A percentile compares a stretch with the other conserved stretches of the same genome.
These are phyloP conservation scores for Fusarium brevicatenulatum DNA, from an alignment of 2,329 filamentous ascomycete genomes.

Conservation along the genomic window DNA sequence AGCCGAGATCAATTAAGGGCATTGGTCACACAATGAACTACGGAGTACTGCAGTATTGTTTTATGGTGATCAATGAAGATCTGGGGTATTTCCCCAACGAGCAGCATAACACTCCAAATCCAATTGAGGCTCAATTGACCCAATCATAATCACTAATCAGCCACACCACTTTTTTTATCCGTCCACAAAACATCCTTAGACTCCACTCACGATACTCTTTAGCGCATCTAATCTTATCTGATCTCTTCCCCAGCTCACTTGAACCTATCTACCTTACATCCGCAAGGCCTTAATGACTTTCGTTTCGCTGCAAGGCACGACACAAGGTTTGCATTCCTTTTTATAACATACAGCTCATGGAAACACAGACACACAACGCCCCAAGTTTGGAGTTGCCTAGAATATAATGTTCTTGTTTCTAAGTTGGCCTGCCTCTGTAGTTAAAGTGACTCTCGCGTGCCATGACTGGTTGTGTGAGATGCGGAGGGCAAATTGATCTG, in stretches of 20 bases:
- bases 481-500: too few relatives aligned
- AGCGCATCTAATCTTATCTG: conserved; percentile 29
- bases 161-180: neutral
- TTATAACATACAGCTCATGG: neutral
- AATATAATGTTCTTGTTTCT: rapidly evolving
- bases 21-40: too few relatives aligned
- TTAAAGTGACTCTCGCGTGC: neutral
- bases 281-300: too few relatives aligned
- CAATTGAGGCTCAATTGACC: neutral
- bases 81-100: neutral
- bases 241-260: neutral
- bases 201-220: neutral
- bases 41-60: neutral
- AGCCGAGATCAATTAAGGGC: neutral
- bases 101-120: neutral
- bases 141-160: neutral
- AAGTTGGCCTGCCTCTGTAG: neutral
- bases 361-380: neutral
- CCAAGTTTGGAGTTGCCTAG: neutral
- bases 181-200: neutral
- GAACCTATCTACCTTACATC: neutral
- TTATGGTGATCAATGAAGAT: neutral
- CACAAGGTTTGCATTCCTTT: too few relatives aligned
- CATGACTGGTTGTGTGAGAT: too few relatives aligned
- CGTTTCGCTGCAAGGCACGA: neutral